These are phyloP conservation scores for Trebouxia sp. DNA, from an alignment of 139 green algal species.

Conservation along the genomic window DNA sequence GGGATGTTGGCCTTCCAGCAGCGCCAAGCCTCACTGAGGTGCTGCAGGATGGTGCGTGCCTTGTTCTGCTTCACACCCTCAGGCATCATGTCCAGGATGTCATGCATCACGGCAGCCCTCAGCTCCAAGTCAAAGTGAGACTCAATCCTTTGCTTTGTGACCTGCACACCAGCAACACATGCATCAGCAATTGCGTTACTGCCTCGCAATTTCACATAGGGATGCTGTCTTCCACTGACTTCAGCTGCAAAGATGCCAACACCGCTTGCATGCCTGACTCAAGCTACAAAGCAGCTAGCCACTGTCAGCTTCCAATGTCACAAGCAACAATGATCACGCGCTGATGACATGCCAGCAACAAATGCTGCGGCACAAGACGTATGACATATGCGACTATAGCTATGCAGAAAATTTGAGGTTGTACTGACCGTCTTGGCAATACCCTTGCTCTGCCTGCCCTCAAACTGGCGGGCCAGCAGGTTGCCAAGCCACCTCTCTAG, in stretches of 20 bases:
- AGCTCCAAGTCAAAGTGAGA: constrained; percentile 99
- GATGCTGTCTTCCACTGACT: too few species aligned
- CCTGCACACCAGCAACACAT: not conserved
- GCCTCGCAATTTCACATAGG: too few species aligned
- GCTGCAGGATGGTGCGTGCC: constrained; percentile 97
- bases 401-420: too few species aligned
- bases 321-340: too few species aligned
- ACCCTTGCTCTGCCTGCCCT: constrained; percentile 95
- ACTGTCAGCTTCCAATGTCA: too few species aligned
- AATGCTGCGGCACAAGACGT: too few species aligned
- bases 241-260: not conserved
- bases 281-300: too few species aligned
- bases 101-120: constrained; percentile 95
- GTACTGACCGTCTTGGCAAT: constrained; percentile 96
- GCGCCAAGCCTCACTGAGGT: constrained; percentile 98
- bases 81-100: constrained; percentile 99
- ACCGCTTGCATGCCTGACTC: not conserved
- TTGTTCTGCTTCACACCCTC: constrained; percentile 96
- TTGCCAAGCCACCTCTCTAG: constrained; percentile 99
- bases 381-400: too few species aligned
- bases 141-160: constrained; percentile 83
- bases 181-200: too few species aligned
- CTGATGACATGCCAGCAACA: too few species aligned
- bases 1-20: constrained; percentile 99
- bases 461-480: constrained; percentile 98